Evolutionary conservation across 192 early-diverging fungal species (phyloP), one percentile per base, ranked within the genome.

Genomic region (Kappamyces sp.): DNA sequence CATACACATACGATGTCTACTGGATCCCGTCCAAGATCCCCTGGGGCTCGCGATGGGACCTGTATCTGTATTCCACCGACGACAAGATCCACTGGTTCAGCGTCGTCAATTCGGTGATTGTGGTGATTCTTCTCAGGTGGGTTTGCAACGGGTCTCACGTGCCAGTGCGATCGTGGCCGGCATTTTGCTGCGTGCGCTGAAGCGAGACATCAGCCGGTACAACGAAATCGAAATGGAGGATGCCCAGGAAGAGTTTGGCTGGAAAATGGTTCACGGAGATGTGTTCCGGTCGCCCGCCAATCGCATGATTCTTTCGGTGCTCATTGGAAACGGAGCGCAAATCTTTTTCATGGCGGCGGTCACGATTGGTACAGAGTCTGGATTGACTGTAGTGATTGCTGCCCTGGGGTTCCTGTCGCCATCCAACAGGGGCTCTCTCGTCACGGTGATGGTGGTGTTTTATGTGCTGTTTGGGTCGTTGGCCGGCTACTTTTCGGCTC

Each of bases 341-440:
- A 39, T 77, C 38, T 63, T 77, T 54, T 47, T 68, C 15, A 83
- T 83, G 81, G 47, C 74, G 6, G 33, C 58, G 12, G 70, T 83
- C 15, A 83, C 81, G n/a, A 54, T 83, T 12, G 62, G 75, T 76
- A 59, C 38, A 6, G 7, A 67, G 39, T 39, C 7, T 7, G 32
- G 7, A 45, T 46, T 47, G 46, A 22, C 4, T 41, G 6, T 66
- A 81, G 80, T 86, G 1, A 91, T 98, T 79, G 95, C 95, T 3
- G 80, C 90, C 11, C 85, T 98, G 49, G 95, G 95, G 8, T 98
- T 98, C 80, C 79, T 98, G 57, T 96, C 93, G 14, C 78, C 78
- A 3, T 72, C 74, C 1, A 71, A 87, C 71, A 83, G 95, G 41
- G 95, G 95, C n/a, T 90, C 95, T 1, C 71, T 98, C 46, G 80